Percentiles rank a stretch among this genome's conserved stretches.
These are phyloP conservation scores for Balakata baccata DNA, from an alignment of 345 rosid species.

Conservation along the genomic window DNA sequence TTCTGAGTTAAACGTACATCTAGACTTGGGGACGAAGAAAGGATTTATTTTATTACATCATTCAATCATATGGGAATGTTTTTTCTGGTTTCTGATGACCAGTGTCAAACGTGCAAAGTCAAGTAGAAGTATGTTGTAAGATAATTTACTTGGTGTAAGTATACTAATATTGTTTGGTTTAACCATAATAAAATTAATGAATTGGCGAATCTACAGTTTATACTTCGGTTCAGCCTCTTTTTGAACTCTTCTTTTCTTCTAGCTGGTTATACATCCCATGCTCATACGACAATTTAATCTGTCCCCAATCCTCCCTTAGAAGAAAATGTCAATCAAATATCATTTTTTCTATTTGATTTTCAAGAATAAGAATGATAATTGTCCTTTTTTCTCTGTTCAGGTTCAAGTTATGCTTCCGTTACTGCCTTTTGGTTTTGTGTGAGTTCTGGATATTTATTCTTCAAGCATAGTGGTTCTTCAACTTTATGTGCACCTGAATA, in stretches of 20 bases:
- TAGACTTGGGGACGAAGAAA: neutral
- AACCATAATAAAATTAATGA: neutral
- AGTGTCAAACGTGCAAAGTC: neutral
- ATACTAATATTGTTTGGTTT: neutral
- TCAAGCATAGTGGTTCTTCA: neutral
- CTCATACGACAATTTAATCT: neutral
- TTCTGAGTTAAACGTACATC: too few relatives aligned
- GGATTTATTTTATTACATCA: too few relatives aligned
- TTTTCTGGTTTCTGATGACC: neutral
- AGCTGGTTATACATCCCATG: neutral
- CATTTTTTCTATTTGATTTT: neutral
- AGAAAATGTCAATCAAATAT: neutral
- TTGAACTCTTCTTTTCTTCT: neutral
- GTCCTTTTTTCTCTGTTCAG: neutral
- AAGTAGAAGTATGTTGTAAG: neutral
- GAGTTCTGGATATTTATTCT: conserved; percentile 1
- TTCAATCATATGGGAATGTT: neutral
- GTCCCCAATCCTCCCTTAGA: too few relatives aligned
- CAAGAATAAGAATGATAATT: neutral
- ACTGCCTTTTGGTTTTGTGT: neutral
- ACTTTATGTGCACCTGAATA: neutral
- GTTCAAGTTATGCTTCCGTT: neutral
- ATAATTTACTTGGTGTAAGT: neutral
- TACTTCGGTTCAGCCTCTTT: neutral
- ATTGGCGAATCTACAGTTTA: neutral